A percentile compares a stretch with the other conserved stretches of the same genome.
These are phyloP conservation scores for Ustilago vetiveriae DNA, from an alignment of 1,284 basidiomycete species.

Conservation along the genomic window DNA sequence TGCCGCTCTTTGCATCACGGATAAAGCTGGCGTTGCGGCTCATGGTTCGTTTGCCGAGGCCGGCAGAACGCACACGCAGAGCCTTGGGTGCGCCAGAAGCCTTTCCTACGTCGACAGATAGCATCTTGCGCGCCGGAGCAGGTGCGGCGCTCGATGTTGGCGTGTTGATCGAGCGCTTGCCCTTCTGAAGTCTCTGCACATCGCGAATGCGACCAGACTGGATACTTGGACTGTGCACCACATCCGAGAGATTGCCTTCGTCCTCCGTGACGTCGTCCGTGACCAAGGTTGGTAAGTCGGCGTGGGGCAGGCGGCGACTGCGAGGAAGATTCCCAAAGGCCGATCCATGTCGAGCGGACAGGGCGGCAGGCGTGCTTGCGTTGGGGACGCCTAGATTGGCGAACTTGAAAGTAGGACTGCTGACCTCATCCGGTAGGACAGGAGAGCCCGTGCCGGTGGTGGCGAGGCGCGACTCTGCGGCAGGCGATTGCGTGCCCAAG, in stretches of 20 bases:
- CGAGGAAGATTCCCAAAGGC: conserved; percentile 27
- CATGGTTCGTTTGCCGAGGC: conserved; percentile 39
- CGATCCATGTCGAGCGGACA: conserved; percentile 17
- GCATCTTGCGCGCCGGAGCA: conserved; percentile 37
- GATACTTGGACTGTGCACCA: conserved; percentile 36
- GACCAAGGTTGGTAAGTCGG: conserved; percentile 10
- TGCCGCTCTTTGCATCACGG: conserved; percentile 10
- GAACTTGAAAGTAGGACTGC: conserved; percentile 53
- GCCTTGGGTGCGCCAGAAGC: conserved; percentile 33
- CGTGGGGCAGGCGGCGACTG: conserved; percentile 22
- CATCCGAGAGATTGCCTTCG: conserved; percentile 35
- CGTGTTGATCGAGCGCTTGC: conserved; percentile 32
- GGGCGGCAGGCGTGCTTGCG: conserved; percentile 27
- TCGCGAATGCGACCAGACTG: conserved; percentile 39
- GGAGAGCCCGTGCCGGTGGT: conserved; percentile 37
- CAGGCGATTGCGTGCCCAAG: conserved; percentile 24
- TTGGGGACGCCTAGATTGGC: conserved; percentile 31
- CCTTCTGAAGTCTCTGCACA: conserved; percentile 35
- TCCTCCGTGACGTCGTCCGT: conserved; percentile 29
- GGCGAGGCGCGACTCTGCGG: conserved; percentile 12
- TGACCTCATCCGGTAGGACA: conserved; percentile 38
- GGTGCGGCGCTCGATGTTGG: conserved; percentile 12
- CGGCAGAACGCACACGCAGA: conserved; percentile 40
- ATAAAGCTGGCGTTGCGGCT: conserved; percentile 39
- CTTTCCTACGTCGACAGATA: conserved; percentile 40